A percentile compares a stretch with the other conserved stretches of the same genome.
These are phyloP conservation scores for Orbilia ellipsospora DNA, from an alignment of 2,329 filamentous ascomycete species.

Conservation along the genomic window DNA sequence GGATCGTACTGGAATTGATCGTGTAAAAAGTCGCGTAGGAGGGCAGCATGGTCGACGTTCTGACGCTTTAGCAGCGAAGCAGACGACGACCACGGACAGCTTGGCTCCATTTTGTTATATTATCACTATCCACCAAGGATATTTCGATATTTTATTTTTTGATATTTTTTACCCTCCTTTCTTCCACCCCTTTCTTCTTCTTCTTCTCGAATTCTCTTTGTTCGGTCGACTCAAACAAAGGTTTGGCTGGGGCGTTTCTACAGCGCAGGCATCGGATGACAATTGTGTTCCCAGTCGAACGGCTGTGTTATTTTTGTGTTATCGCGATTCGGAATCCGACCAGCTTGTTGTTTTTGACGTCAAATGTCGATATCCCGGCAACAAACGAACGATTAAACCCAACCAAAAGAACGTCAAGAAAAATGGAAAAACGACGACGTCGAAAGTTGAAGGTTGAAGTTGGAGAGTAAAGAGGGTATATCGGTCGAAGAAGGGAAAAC, in stretches of 20 bases:
- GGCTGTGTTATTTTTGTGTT: background rate
- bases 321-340: conserved; percentile 23
- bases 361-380: background rate
- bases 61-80: conserved; percentile 32
- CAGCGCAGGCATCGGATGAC: background rate
- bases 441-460: too few species aligned
- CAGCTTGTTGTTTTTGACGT: background rate
- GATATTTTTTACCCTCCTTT: background rate
- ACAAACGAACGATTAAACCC: background rate
- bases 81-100: conserved; percentile 45
- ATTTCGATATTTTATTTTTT: conserved; percentile 1
- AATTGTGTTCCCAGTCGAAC: background rate
- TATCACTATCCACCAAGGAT: background rate
- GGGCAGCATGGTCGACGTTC: conserved; percentile 10
- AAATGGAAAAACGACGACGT: background rate
- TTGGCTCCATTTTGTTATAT: conserved; percentile 20
- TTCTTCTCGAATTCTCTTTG: too few species aligned
- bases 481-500: background rate
- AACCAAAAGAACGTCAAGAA: background rate
- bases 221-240: background rate
- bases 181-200: too few species aligned
- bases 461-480: background rate
- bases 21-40: conserved; percentile 27
- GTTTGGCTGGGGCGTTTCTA: background rate
- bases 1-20: conserved; percentile 37